Percentiles rank a stretch among this genome's conserved stretches.
These are phyloP conservation scores for Termitomyces eurrhizus DNA, from an alignment of 768 basidiomycete species.

Conservation along the genomic window DNA sequence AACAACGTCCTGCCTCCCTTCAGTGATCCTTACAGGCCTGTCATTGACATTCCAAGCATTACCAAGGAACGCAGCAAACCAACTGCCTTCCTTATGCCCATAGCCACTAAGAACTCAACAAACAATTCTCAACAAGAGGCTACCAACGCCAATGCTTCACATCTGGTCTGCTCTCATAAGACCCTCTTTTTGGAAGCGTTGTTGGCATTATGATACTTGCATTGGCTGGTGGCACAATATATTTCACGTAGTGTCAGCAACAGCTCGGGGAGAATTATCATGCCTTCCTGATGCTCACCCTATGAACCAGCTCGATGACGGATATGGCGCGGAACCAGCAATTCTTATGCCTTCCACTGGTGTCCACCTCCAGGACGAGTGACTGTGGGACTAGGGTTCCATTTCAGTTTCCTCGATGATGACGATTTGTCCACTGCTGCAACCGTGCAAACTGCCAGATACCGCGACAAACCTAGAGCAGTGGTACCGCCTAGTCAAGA, in stretches of 20 bases:
- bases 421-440: conserved; percentile 48
- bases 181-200: conserved; percentile 84
- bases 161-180: conserved; percentile 64
- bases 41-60: conserved; percentile 28
- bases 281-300: conserved; percentile 59
- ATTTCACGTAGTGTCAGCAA: conserved; percentile 62
- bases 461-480: conserved; percentile 52
- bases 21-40: conserved; percentile 34
- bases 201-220: conserved; percentile 72
- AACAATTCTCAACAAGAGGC: conserved; percentile 27
- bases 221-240: conserved; percentile 61
- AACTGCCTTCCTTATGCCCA: conserved; percentile 69
- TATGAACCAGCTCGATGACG: conserved; percentile 61
- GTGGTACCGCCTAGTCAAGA: conserved; percentile 1
- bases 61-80: conserved; percentile 77
- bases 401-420: conserved; percentile 82
- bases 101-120: conserved; percentile 32
- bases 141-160: conserved; percentile 64
- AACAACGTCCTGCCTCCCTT: conserved; percentile 46
- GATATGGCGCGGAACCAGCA: conserved; percentile 11
- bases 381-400: conserved; percentile 51
- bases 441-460: conserved; percentile 27
- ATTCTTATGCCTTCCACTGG: conserved; percentile 22
- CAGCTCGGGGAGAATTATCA: conserved; percentile 46
- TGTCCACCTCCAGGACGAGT: conserved; percentile 34